Conservation (phyloP, 768 basidiomycete genomes). For the Pluteus cervinus region DNA sequence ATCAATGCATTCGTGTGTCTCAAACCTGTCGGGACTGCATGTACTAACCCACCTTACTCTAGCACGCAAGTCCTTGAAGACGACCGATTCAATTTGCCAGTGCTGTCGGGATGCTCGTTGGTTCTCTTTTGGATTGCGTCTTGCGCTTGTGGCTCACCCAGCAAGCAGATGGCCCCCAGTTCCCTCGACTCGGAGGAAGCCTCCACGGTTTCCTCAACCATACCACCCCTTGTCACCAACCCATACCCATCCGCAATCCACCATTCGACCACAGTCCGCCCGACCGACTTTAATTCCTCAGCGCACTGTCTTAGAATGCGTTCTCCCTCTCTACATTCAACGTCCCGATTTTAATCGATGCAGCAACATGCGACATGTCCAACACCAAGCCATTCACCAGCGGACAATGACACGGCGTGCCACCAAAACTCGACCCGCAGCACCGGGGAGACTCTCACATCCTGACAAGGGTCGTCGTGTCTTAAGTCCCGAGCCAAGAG, state of each 20-base stretch:
- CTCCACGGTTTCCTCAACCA: conserved; percentile 90
- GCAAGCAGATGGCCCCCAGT: conserved; percentile 89
- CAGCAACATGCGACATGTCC: conserved; percentile 90
- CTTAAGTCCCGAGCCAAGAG: too few species aligned
- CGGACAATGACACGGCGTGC: too few species aligned
- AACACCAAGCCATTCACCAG: conserved; percentile 70
- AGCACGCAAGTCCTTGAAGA: conserved; percentile 93
- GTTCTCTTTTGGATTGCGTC: conserved; percentile 35
- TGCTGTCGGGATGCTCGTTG: conserved; percentile 96
- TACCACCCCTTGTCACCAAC: conserved; percentile 82
- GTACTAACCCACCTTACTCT: conserved; percentile 2
- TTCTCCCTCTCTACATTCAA: conserved; percentile 92
- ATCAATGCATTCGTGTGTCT: conserved; percentile 86
- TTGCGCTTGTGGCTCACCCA: conserved; percentile 7
- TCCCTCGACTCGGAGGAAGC: conserved; percentile 93
- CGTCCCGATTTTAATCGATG: conserved; percentile 97
- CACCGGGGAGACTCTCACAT: too few species aligned
- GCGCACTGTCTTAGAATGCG: conserved; percentile 93
- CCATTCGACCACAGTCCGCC: conserved; percentile 83
- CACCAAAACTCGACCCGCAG: too few species aligned
- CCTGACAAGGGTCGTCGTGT: too few species aligned
- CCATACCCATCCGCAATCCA: conserved; percentile 77
- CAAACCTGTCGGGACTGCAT: conserved; percentile 53
- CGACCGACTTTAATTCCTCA: conserved; percentile 94
- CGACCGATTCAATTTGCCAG: conserved; percentile 84